Base-by-base conservation (phyloP, 2,329 filamentous ascomycete species). In the Lecanicillium sp. region DNA sequence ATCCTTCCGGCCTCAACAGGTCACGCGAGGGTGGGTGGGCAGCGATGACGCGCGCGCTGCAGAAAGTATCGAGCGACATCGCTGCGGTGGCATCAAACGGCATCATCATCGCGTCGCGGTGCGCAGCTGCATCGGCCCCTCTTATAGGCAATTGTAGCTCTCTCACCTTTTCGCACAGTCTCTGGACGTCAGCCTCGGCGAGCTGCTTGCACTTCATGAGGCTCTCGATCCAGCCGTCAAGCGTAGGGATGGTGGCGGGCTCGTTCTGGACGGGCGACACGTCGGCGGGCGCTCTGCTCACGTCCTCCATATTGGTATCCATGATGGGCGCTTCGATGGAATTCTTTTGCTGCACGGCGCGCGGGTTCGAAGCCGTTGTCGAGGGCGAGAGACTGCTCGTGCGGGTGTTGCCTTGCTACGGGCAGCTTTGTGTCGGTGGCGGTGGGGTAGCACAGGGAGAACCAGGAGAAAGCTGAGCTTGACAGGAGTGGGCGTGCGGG, bases 301-400 rank as follows among this genome's bases (percentile, higher is more conserved):
- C 88, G 62, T 98, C 92, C 72, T 96, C 90, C 92, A 98, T 98
- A 67, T 94, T 95, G 59, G 88, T 94, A 66, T 98, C 90, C 88
- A 96, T 95, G 47, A 39, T 40, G 37, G 41, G 36, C 36, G 38
- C 43, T 30, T 44, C 40, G 14, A 40, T 40, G 40, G 28, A 42
- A 48, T 40, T 12, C 18, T 18, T 15, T 15, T n/a, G n/a, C n/a
- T n/a, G n/a, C n/a, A n/a, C n/a, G n/a, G n/a, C n/a, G 19, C 17
- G 22, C 28, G 17, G 7, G 33, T 37, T 35, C 17, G 31, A 33
- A 25, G 20, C 30, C 44, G 39, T n/a, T 38, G 41, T 45, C 44
- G 42, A 39, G 36, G 37, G 45, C 44, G 45, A 34, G 33, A 37
- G 28, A 7, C 19, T 37, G 37, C 13, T 20, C 39, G 28, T 34